Evolutionary conservation across 2,329 filamentous ascomycete genomes (phyloP).

Genomic region (Penicillium sclerotigenum): DNA sequence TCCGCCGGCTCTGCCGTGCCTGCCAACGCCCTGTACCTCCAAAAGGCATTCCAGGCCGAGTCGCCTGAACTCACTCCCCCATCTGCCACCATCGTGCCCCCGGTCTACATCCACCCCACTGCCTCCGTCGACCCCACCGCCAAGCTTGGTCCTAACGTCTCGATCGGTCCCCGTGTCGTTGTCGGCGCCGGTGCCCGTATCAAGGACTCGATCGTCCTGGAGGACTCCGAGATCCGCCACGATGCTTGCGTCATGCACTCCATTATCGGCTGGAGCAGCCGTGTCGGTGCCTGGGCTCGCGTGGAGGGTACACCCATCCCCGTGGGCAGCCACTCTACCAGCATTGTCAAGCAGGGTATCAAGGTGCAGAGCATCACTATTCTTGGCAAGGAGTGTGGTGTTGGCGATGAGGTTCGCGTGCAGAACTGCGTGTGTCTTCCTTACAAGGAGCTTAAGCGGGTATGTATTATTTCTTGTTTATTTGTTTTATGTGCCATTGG

Average conservation of each 20-base stretch:
- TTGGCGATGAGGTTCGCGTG: constrained; percentile 90
- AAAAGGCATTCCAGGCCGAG: constrained; percentile 82
- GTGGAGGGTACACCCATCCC: constrained; percentile 93
- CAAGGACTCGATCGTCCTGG: constrained; percentile 94
- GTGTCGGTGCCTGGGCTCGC: constrained; percentile 94
- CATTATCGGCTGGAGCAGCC: constrained; percentile 95
- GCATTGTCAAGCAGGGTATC: constrained; percentile 94
- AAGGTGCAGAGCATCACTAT: constrained; percentile 99
- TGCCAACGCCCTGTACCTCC: constrained; percentile 92
- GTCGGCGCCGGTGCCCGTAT: constrained; percentile 85
- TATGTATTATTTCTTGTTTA: constrained; percentile 48
- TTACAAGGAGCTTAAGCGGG: constrained; percentile 96
- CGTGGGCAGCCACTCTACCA: constrained; percentile 82
- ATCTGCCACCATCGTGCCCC: constrained; percentile 82
- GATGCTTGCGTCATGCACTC: constrained; percentile 93
- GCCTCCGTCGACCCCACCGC: constrained; percentile 89
- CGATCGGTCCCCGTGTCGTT: constrained; percentile 81
- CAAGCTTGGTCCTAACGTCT: constrained; percentile 95
- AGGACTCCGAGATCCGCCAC: constrained; percentile 93
- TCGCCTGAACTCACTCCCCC: constrained; percentile 78
- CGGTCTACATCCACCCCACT: constrained; percentile 91
- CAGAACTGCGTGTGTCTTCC: constrained; percentile 98
- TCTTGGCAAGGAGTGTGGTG: constrained; percentile 89
- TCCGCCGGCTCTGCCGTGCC: constrained; percentile 95
- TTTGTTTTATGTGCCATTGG: not conserved